These are phyloP conservation scores for Circinella minor DNA, from an alignment of 371 early-diverging fungal species.

Conservation along the genomic window DNA sequence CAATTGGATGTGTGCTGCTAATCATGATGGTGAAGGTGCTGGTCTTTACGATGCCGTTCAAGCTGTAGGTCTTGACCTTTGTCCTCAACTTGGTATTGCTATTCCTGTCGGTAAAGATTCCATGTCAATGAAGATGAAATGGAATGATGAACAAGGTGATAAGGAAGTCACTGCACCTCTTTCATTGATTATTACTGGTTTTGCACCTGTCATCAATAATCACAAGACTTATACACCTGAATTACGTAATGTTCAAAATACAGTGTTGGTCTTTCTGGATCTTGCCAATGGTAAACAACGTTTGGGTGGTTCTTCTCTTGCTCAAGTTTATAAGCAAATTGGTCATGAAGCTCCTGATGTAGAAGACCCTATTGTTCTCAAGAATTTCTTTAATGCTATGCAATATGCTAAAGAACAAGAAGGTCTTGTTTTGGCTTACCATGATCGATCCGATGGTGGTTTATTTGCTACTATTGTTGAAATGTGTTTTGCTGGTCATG, in stretches of 20 bases:
- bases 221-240: conserved; percentile 90
- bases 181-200: conserved; percentile 91
- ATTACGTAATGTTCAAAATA: conserved; percentile 58
- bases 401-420: conserved; percentile 55
- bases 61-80: conserved; percentile 92
- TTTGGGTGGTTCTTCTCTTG: conserved; percentile 91
- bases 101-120: conserved; percentile 99
- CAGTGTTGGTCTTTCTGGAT: conserved; percentile 82
- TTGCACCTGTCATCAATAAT: conserved; percentile 83
- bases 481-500: conserved; percentile 95
- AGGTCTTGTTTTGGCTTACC: conserved; percentile 86
- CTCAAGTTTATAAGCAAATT: conserved; percentile 90
- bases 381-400: conserved; percentile 81
- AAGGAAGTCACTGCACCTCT: conserved; percentile 86
- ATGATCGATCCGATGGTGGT: conserved; percentile 98
- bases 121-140: conserved; percentile 97
- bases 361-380: conserved; percentile 71
- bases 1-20: conserved; percentile 98
- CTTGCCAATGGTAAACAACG: conserved; percentile 84
- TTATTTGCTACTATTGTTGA: conserved; percentile 87
- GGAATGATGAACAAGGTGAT: conserved; percentile 63
- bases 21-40: conserved; percentile 90
- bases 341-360: conserved; percentile 89
- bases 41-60: conserved; percentile 92
- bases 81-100: conserved; percentile 89